These are phyloP conservation scores for Blastomyces parvus DNA, from an alignment of 2,329 filamentous ascomycete genomes.

Conservation along the genomic window DNA sequence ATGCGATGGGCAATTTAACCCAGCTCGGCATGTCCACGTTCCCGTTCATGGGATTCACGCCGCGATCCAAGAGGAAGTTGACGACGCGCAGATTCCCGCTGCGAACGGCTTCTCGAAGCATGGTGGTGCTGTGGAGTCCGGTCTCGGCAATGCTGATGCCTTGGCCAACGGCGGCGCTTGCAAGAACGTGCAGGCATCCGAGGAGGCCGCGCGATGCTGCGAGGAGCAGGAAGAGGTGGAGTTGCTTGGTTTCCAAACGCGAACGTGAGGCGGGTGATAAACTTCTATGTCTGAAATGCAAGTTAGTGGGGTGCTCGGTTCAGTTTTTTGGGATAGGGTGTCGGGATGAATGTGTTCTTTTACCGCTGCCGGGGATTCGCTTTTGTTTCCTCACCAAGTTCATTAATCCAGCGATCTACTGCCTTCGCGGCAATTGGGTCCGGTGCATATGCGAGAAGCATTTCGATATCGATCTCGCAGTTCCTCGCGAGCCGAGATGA, in stretches of 20 bases:
- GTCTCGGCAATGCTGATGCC: background rate
- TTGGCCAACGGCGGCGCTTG: background rate
- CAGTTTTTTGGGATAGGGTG: no score
- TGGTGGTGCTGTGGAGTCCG: background rate
- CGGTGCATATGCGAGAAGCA: background rate
- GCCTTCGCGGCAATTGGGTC: background rate
- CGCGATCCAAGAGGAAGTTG: background rate
- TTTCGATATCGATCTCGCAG: background rate
- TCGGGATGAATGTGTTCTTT: no score
- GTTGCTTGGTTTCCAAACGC: background rate
- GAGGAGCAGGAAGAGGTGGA: background rate
- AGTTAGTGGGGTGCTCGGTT: no score
- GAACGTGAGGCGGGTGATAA: background rate
- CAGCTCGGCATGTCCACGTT: background rate
- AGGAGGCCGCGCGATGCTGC: background rate
- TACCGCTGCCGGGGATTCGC: background rate
- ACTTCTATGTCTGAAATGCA: no score
- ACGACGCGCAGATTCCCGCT: background rate
- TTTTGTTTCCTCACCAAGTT: background rate
- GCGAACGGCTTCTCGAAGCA: background rate
- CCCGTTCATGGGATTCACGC: background rate
- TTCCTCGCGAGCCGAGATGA: background rate
- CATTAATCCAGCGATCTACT: background rate
- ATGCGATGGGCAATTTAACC: background rate
- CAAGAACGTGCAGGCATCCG: background rate